Evolutionary conservation across 2,329 filamentous ascomycete genomes (phyloP).

Genomic region (Sphaerulina musiva): DNA sequence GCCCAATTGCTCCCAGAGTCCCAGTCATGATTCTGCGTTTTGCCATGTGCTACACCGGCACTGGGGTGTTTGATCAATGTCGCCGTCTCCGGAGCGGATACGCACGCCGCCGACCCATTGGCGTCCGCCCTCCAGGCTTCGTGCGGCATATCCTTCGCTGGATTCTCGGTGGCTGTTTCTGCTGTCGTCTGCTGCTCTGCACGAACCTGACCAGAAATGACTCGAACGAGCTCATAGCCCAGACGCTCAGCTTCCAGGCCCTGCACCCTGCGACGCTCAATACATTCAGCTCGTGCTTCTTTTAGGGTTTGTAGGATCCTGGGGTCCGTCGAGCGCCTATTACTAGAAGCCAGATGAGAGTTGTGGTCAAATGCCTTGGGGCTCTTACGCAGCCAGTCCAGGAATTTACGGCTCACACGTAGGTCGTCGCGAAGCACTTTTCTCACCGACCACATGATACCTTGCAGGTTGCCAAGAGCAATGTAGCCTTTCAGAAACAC

Average conservation of each 20-base stretch:
- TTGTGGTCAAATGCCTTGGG: conserved; percentile 1
- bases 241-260: not conserved
- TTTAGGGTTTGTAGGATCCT: not conserved
- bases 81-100: no score
- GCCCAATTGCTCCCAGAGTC: no score
- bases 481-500: conserved; percentile 31
- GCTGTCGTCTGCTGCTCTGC: not conserved
- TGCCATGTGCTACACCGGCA: no score
- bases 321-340: not conserved
- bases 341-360: not conserved
- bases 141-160: not conserved
- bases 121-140: no score
- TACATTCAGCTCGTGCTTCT: not conserved
- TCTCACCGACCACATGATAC: conserved; percentile 28
- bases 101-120: no score
- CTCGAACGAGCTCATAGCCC: conserved; percentile 1
- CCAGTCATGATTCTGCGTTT: no score
- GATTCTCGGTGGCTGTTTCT: not conserved
- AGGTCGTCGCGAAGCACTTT: conserved; percentile 27
- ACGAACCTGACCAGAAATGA: not conserved
- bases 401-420: conserved; percentile 27
- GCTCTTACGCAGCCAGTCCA: conserved; percentile 4
- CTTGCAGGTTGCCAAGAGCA: conserved; percentile 15
- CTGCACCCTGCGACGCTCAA: not conserved
- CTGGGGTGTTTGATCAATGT: no score